Conservation (phyloP, 2,329 filamentous ascomycete genomes). For the Anthostomella pinea region DNA sequence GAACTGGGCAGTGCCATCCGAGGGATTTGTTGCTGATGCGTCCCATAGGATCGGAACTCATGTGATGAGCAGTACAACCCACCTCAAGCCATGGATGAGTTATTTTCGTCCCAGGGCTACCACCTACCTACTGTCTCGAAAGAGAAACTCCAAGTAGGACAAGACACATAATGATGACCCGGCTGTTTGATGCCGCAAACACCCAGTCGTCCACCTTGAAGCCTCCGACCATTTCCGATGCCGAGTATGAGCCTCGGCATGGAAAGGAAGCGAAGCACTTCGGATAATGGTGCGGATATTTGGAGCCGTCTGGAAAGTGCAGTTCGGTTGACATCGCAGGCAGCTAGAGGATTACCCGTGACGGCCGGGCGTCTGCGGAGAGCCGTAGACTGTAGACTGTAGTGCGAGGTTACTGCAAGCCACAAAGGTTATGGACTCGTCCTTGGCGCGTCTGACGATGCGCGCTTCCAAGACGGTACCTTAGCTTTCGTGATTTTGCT, state of each 20-base stretch:
- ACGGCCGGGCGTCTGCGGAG: too few species aligned
- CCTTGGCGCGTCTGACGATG: too few species aligned
- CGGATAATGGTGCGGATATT: background rate
- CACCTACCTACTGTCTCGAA: background rate
- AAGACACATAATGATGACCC: constrained; percentile 1
- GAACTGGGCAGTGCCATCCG: background rate
- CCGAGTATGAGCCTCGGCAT: constrained; percentile 9
- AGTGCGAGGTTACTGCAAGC: too few species aligned
- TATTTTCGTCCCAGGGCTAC: constrained; percentile 3
- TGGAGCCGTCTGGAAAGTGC: background rate
- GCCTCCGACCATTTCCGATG: constrained; percentile 11
- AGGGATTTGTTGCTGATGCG: constrained; percentile 1
- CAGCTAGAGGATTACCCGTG: too few species aligned
- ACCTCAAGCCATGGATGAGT: constrained; percentile 1
- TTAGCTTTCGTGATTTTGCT: too few species aligned
- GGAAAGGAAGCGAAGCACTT: constrained; percentile 1
- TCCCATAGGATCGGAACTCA: too few species aligned
- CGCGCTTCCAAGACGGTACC: too few species aligned
- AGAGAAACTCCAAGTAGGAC: background rate
- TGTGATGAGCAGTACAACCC: background rate
- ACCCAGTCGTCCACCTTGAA: constrained; percentile 2
- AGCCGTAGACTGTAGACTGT: too few species aligned
- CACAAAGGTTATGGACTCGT: too few species aligned
- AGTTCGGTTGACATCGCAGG: too few species aligned
- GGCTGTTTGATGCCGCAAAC: constrained; percentile 7